Evolutionary conservation across 768 basidiomycete genomes (phyloP).

Genomic region (Cystofilobasidium ferigula): DNA sequence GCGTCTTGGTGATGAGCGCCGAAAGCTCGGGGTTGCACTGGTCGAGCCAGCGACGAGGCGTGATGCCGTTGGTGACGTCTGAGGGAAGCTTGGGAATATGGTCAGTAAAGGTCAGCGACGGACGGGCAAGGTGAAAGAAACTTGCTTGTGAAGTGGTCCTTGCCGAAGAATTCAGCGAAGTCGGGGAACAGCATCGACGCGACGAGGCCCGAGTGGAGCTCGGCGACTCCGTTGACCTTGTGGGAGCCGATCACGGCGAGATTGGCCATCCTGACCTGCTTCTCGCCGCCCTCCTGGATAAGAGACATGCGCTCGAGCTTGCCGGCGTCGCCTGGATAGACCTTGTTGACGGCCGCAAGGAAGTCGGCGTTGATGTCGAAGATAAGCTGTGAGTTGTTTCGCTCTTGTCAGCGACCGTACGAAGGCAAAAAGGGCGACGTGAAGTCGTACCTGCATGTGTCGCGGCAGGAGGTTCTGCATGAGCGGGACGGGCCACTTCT

Average conservation of each 20-base stretch:
- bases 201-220: conserved; percentile 85
- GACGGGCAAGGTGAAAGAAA: neutral
- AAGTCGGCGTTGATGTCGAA: conserved; percentile 53
- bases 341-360: conserved; percentile 64
- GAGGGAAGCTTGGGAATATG: neutral
- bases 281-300: conserved; percentile 72
- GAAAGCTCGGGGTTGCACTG: conserved; percentile 82
- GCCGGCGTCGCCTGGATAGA: conserved; percentile 78
- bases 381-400: no score
- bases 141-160: conserved; percentile 67
- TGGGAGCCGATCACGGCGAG: conserved; percentile 66
- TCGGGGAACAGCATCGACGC: conserved; percentile 45
- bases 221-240: conserved; percentile 85
- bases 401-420: conserved; percentile 34
- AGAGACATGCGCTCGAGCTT: conserved; percentile 74
- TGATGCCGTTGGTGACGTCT: conserved; percentile 25
- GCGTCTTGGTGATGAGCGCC: conserved; percentile 68
- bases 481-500: conserved; percentile 84
- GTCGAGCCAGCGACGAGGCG: conserved; percentile 31
- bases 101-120: neutral
- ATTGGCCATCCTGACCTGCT: conserved; percentile 82
- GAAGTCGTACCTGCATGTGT: conserved; percentile 26
- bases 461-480: conserved; percentile 74
- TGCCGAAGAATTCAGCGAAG: neutral
- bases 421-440: neutral